These are phyloP conservation scores for Xanthoparmelia taractica DNA, from an alignment of 495 filamentous ascomycete species.

Conservation along the genomic window DNA sequence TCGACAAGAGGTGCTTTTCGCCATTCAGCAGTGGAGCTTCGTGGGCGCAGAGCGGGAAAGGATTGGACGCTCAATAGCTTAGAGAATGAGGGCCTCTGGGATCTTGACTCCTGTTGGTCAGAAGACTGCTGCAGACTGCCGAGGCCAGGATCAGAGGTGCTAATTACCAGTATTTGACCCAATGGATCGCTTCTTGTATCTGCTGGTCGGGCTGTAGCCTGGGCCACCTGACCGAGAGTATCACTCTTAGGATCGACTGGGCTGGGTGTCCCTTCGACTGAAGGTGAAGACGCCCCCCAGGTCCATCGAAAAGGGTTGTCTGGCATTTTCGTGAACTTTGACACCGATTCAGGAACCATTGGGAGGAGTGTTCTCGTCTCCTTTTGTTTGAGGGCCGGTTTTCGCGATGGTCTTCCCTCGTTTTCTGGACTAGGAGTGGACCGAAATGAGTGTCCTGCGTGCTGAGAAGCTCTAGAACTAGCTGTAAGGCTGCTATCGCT, in stretches of 20 bases:
- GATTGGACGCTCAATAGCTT: slow-evolving; percentile 2
- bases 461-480: slow-evolving; percentile 5
- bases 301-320: slow-evolving; percentile 1
- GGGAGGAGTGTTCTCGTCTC: neutral
- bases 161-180: neutral
- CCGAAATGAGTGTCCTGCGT: neutral
- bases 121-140: neutral
- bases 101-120: neutral
- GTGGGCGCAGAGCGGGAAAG: neutral
- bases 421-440: neutral
- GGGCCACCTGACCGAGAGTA: neutral
- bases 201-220: neutral
- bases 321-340: no score
- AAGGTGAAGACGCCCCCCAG: neutral
- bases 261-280: neutral
- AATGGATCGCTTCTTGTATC: neutral
- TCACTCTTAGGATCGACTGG: neutral
- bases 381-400: neutral
- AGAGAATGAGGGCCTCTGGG: neutral
- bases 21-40: slow-evolving; percentile 4
- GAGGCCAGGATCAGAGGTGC: neutral
- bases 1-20: neutral
- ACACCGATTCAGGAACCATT: neutral
- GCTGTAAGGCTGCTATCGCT: slow-evolving; percentile 16
- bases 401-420: neutral